phyloP scores from a whole-genome alignment of 2,329 filamentous ascomycete genomes.

The Emydomyces testavorans region DNA sequence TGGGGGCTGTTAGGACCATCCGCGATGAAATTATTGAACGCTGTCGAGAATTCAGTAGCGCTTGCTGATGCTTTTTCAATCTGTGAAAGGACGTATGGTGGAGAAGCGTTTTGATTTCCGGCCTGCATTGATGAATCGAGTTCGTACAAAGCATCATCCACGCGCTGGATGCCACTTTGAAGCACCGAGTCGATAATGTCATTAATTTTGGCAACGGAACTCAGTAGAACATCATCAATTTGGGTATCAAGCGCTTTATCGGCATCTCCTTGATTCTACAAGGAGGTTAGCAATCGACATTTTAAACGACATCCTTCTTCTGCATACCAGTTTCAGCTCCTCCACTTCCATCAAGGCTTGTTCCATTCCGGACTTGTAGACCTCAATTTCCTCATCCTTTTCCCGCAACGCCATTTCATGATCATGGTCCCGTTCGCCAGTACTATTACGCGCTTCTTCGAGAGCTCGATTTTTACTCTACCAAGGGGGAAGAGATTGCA shows the following conservation, averaged over 20 bases:
- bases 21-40: conserved; percentile 97
- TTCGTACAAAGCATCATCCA: conserved; percentile 94
- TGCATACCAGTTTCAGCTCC: conserved; percentile 54
- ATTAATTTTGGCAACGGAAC: conserved; percentile 85
- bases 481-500: neutral
- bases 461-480: conserved; percentile 76
- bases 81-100: conserved; percentile 87
- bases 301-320: too few relatives aligned
- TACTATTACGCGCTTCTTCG: conserved; percentile 68
- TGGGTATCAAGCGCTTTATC: conserved; percentile 78
- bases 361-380: conserved; percentile 97
- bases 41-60: conserved; percentile 92
- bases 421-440: conserved; percentile 71
- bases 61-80: conserved; percentile 92
- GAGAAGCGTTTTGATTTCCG: conserved; percentile 94
- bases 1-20: conserved; percentile 87
- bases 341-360: conserved; percentile 87
- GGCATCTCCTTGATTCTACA: conserved; percentile 55
- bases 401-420: conserved; percentile 76
- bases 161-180: conserved; percentile 80
- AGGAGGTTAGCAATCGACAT: neutral
- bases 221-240: conserved; percentile 76
- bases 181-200: conserved; percentile 95
- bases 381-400: conserved; percentile 95
- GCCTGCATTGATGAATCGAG: conserved; percentile 96